Conservation (phyloP, 768 basidiomycete genomes). For the Xanthoconium purpureum region DNA sequence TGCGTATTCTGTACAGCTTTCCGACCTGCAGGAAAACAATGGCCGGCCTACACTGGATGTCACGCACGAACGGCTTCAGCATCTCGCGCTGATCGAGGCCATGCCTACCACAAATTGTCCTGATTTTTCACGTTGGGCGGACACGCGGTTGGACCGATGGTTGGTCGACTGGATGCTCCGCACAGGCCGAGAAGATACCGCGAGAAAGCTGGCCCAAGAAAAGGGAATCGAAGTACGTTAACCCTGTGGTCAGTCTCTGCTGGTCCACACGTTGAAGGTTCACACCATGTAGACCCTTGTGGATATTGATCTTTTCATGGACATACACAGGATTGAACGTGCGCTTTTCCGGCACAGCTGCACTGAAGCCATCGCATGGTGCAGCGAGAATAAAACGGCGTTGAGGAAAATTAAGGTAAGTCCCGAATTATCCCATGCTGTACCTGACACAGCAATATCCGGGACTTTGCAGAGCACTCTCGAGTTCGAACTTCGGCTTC, state of each 20-base stretch:
- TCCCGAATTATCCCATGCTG: conserved; percentile 8
- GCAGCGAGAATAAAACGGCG: conserved; percentile 91
- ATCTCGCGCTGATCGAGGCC: conserved; percentile 62
- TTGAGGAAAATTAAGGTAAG: conserved; percentile 86
- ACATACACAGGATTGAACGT: conserved; percentile 81
- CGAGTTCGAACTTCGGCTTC: conserved; percentile 93
- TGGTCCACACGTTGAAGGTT: conserved; percentile 17
- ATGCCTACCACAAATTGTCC: conserved; percentile 49
- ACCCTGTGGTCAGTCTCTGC: conserved; percentile 16
- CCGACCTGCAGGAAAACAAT: conserved; percentile 45
- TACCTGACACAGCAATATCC: conserved; percentile 16
- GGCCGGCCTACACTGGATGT: conserved; percentile 63
- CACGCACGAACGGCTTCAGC: conserved; percentile 70
- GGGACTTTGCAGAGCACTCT: conserved; percentile 69
- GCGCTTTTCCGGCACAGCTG: conserved; percentile 76
- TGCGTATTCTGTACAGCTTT: conserved; percentile 37
- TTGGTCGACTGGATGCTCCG: conserved; percentile 91
- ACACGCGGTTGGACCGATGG: conserved; percentile 81
- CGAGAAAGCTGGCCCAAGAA: conserved; percentile 70
- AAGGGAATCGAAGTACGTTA: conserved; percentile 72
- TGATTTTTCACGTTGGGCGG: conserved; percentile 74
- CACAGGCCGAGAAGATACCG: conserved; percentile 73
- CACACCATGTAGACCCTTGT: conserved; percentile 62
- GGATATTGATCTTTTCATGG: conserved; percentile 88
- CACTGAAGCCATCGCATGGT: conserved; percentile 90